Evolutionary conservation across 202 grass and related monocot species (phyloP), one percentile per base, ranked within the genome.

Genomic region (Eragrostis tef): DNA sequence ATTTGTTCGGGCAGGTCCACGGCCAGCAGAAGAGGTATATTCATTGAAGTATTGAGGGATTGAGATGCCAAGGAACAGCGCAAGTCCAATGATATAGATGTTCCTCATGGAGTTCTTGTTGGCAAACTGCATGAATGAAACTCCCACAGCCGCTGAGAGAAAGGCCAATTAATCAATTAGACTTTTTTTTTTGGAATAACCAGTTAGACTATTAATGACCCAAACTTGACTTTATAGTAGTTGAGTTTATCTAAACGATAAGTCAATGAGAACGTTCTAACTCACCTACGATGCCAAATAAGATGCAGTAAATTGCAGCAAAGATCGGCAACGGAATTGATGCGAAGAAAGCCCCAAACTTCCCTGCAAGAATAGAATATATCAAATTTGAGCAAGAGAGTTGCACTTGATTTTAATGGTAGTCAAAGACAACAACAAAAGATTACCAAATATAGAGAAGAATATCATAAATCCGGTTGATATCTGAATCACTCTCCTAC

Each of bases 381-480:
- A 46, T 59, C 48, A 86, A 72, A 80, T 59, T 66, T 79, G n/a
- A n/a, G n/a, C n/a, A 83, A 80, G 58, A 58, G n/a, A 24, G 73
- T 43, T 71, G 5, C 41, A 21, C 54, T 8, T 6, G 49, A n/a
- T 53, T 77, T 77, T 78, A n/a, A 57, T 46, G 34, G 72, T 36
- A 80, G 78, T 27, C 53, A 27, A 89, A 85, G 60, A 26, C 52
- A 74, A 67, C 3, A 84, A 71, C 16, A 86, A 68, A 74, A 21
- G 12, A 71, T 19, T 86, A 99, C 96, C 96, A 91, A 99, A 91
- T 80, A 99, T 86, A 81, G 93, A 91, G 83, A 96, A 99, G 86
- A 99, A 99, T 64, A 99, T 78, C 96, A 99, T 99, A 87, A 95
- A 99, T 78, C 88, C 96, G 34, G 93, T 88, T 63, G 96, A 99